phyloP scores from a whole-genome alignment of 2,329 filamentous ascomycete genomes.

The Botrytis medusae region DNA sequence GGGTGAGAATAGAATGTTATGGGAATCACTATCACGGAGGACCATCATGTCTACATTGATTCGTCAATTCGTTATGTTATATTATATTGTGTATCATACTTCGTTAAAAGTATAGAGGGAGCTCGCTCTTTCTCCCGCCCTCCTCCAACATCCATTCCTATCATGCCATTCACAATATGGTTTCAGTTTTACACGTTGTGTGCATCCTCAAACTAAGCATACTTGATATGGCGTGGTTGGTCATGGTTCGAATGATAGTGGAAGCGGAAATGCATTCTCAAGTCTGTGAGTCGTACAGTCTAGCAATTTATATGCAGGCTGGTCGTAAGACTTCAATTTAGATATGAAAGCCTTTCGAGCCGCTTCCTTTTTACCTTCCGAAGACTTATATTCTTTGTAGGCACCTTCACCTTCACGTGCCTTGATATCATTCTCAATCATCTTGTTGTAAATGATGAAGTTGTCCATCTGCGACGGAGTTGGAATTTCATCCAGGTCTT shows the following conservation, averaged over 20 bases:
- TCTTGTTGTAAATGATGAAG: slow-evolving; percentile 52
- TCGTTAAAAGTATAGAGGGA: neutral
- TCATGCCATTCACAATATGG: neutral
- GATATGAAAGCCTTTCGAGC: slow-evolving; percentile 19
- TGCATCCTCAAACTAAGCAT: neutral
- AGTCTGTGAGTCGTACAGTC: slow-evolving; percentile 12
- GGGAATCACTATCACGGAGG: neutral
- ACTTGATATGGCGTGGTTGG: neutral
- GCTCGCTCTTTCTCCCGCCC: neutral
- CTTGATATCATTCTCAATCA: slow-evolving; percentile 43
- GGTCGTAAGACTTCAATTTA: slow-evolving; percentile 21
- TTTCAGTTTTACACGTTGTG: neutral
- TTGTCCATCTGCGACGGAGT: slow-evolving; percentile 57
- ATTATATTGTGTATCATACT: neutral
- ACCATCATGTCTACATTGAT: neutral
- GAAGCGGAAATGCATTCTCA: slow-evolving; percentile 18
- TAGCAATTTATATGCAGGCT: slow-evolving; percentile 1
- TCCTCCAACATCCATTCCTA: neutral
- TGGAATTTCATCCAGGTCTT: slow-evolving; percentile 46
- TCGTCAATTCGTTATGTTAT: neutral
- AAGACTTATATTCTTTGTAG: slow-evolving; percentile 31
- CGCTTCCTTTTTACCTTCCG: slow-evolving; percentile 25
- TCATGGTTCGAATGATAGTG: slow-evolving; percentile 2
- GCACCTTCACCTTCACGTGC: slow-evolving; percentile 43
- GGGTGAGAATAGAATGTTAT: neutral